Conservation (phyloP, 495 filamentous ascomycete genomes). For the Delitschia confertaspora region DNA sequence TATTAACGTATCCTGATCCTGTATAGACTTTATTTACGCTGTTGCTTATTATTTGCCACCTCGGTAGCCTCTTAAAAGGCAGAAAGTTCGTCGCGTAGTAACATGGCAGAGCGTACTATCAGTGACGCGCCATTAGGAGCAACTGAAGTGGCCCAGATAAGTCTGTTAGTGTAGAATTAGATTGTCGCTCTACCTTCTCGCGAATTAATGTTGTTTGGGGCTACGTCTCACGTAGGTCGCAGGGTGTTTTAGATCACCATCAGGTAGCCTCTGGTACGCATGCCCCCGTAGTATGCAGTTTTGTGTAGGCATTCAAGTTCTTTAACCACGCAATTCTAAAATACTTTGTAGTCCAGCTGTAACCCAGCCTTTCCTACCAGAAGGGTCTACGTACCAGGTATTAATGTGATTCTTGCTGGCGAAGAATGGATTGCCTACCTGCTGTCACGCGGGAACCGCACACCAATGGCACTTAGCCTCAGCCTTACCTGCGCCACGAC, state of each 20-base stretch:
- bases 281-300: background rate
- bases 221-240: background rate
- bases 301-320: background rate
- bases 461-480: no score
- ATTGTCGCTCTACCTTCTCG: background rate
- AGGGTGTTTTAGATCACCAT: slow-evolving; percentile 1
- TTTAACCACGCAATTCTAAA: background rate
- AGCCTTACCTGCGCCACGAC: no score
- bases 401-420: background rate
- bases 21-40: no score
- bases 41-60: no score
- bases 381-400: background rate
- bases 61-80: no score
- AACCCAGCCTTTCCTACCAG: background rate
- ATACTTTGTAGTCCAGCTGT: background rate
- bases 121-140: no score
- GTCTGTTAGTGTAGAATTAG: background rate
- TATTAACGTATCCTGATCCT: no score
- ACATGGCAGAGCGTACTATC: no score
- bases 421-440: background rate
- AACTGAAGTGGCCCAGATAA: no score
- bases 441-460: no score
- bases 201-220: background rate
- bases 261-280: background rate
- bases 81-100: no score